phyloP scores from a whole-genome alignment of 331 rosid species.

The Phaseolus coccineus region DNA sequence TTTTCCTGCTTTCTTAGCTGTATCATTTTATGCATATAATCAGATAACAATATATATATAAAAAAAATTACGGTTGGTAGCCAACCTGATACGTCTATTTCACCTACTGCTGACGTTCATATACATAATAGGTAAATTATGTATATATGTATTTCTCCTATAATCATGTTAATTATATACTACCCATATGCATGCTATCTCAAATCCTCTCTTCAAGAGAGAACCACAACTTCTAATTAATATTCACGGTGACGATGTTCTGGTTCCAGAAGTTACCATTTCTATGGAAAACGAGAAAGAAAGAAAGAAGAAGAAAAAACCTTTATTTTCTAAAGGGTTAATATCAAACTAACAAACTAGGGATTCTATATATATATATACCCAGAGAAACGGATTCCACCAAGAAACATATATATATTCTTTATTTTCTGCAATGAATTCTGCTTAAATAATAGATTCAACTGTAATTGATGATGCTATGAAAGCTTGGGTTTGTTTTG shows the following conservation, averaged over 20 bases:
- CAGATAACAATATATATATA: constrained; percentile 3
- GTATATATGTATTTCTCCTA: neutral
- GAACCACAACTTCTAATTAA: neutral
- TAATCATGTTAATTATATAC: constrained; percentile 13
- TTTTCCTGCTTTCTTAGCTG: neutral
- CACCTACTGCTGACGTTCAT: constrained; percentile 36
- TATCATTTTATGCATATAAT: constrained; percentile 13
- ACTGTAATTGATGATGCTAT: neutral
- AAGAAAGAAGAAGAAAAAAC: neutral
- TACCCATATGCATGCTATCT: neutral
- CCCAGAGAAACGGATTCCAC: neutral
- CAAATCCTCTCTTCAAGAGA: neutral
- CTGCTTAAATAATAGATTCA: neutral
- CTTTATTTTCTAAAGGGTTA: constrained; percentile 5
- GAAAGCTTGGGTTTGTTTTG: neutral
- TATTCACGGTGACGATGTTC: neutral
- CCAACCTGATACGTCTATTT: constrained; percentile 42
- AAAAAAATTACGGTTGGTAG: constrained; percentile 28
- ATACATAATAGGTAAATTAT: constrained; percentile 1
- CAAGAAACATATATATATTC: neutral
- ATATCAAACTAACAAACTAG: neutral
- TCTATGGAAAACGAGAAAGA: neutral
- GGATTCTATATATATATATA: constrained; percentile 4
- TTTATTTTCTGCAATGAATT: neutral
- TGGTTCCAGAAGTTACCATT: constrained; percentile 21